Percentiles rank a stretch among this genome's conserved stretches.
Conservation (phyloP, 495 filamentous ascomycete species). For the Friedmanniomyces endolithicus region DNA sequence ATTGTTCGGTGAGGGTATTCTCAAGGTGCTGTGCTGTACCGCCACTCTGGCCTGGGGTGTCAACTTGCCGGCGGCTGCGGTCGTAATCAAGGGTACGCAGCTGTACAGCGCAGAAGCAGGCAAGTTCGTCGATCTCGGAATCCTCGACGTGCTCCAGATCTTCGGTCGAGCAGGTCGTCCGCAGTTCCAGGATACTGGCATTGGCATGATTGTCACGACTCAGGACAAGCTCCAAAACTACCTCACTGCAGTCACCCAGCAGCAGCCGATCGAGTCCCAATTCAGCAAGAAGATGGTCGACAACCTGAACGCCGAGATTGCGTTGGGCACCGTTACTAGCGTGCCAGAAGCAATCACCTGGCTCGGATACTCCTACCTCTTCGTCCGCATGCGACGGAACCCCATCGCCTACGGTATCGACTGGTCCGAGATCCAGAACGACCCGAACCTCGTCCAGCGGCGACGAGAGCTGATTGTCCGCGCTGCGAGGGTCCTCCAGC, state of each 20-base stretch:
- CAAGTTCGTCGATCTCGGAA: conserved; percentile 92
- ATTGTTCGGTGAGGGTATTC: conserved; percentile 73
- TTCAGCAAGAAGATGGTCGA: conserved; percentile 87
- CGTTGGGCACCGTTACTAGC: conserved; percentile 87
- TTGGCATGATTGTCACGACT: conserved; percentile 93
- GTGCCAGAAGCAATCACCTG: conserved; percentile 89
- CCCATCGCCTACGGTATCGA: conserved; percentile 93
- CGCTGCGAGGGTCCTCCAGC: conserved; percentile 70
- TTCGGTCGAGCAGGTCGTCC: conserved; percentile 96
- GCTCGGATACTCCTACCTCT: conserved; percentile 96
- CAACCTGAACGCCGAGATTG: conserved; percentile 91
- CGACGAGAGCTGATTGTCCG: conserved; percentile 72
- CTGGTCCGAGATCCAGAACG: conserved; percentile 77
- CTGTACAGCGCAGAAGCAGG: conserved; percentile 92
- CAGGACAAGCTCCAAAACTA: conserved; percentile 90
- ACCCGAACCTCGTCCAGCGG: conserved; percentile 71
- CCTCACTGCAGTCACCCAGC: conserved; percentile 80
- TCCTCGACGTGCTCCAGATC: conserved; percentile 94
- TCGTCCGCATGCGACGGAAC: conserved; percentile 87
- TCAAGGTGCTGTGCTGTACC: conserved; percentile 96
- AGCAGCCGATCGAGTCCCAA: conserved; percentile 88
- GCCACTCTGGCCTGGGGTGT: conserved; percentile 98
- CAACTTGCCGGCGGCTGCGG: conserved; percentile 91
- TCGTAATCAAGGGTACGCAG: conserved; percentile 96
- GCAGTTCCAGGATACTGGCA: conserved; percentile 90